phyloP scores from a whole-genome alignment of 768 basidiomycete species.

The Glaciozyma martinii region DNA sequence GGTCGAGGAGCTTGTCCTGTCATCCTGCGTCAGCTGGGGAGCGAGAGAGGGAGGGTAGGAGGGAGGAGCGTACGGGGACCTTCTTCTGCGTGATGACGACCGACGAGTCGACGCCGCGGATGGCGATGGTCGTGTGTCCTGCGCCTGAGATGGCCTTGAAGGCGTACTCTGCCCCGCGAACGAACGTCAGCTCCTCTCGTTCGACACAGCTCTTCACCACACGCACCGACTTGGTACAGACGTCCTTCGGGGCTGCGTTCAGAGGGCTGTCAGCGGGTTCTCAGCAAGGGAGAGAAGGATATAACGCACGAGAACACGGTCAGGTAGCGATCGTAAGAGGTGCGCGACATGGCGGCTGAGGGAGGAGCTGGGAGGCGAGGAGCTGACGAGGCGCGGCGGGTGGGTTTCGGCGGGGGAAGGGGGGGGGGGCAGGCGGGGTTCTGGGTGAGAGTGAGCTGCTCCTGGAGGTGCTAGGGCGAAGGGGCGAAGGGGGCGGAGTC shows the following conservation, averaged over 20 bases:
- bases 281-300: no score
- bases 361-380: not conserved
- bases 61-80: slow-evolving; percentile 64
- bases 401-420: no score
- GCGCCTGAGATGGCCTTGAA: slow-evolving; percentile 99
- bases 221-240: slow-evolving; percentile 93
- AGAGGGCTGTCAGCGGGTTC: no score
- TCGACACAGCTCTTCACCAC: not conserved
- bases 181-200: not conserved
- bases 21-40: not conserved
- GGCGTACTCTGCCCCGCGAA: slow-evolving; percentile 66
- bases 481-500: no score
- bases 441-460: no score
- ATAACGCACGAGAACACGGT: slow-evolving; percentile 63
- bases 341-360: not conserved
- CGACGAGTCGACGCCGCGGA: slow-evolving; percentile 85
- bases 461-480: no score
- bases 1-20: slow-evolving; percentile 94
- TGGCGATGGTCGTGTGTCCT: slow-evolving; percentile 84
- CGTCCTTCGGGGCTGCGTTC: slow-evolving; percentile 53
- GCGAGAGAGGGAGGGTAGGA: not conserved
- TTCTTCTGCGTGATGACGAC: slow-evolving; percentile 98
- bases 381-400: no score
- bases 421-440: no score
- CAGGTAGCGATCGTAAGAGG: slow-evolving; percentile 53